Conservation (phyloP, 1,284 basidiomycete species). For the Neolentinus lepideus region DNA sequence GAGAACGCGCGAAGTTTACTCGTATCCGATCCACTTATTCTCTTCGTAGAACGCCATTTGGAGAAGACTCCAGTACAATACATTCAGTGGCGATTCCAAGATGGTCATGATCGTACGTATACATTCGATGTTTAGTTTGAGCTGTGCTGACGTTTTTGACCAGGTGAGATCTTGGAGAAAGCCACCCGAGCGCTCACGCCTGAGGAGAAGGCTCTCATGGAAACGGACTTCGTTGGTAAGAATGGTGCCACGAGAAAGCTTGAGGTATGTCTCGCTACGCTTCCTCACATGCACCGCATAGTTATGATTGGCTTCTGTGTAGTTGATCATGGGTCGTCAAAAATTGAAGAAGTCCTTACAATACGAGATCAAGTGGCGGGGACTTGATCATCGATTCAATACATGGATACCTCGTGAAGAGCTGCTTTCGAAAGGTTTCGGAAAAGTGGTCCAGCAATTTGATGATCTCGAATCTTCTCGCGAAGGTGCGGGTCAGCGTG, state of each 20-base stretch:
- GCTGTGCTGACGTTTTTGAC: conserved; percentile 9
- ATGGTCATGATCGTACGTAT: conserved; percentile 89
- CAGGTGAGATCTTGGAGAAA: conserved; percentile 89
- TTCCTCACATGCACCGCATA: conserved; percentile 5
- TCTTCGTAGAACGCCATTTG: conserved; percentile 70
- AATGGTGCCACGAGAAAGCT: conserved; percentile 90
- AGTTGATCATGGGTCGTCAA: conserved; percentile 93
- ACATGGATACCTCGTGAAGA: conserved; percentile 93
- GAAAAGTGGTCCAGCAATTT: conserved; percentile 90
- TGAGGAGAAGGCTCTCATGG: conserved; percentile 80
- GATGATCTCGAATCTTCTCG: conserved; percentile 95
- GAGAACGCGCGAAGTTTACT: conserved; percentile 11
- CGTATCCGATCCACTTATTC: conserved; percentile 4
- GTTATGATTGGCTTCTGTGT: conserved; percentile 2
- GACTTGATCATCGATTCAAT: conserved; percentile 90
- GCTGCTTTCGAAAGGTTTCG: conserved; percentile 84
- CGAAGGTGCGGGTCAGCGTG: conserved; percentile 86
- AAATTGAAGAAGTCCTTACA: conserved; percentile 96
- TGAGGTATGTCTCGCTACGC: conserved; percentile 46
- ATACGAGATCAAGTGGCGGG: conserved; percentile 96
- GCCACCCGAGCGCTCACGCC: conserved; percentile 85
- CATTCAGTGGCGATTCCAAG: conserved; percentile 99
- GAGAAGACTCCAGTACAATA: conserved; percentile 95
- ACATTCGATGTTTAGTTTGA: conserved; percentile 5
- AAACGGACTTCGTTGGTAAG: conserved; percentile 87